Conservation (phyloP, 495 filamentous ascomycete genomes). For the Podospora fimiseda region DNA sequence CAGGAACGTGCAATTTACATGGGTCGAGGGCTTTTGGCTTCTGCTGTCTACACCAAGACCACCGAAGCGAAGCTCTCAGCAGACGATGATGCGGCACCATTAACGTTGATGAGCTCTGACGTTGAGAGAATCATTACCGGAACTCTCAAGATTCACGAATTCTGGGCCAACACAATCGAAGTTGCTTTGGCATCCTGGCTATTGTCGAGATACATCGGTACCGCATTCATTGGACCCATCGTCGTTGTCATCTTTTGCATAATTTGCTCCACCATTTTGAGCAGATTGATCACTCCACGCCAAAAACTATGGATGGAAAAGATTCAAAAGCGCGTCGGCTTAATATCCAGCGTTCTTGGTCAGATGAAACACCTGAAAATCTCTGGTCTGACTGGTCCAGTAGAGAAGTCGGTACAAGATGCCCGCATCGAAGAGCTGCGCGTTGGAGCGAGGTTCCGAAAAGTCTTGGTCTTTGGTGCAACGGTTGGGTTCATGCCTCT, state of each 20-base stretch:
- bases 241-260: conserved; percentile 30
- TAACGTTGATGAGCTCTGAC: conserved; percentile 58
- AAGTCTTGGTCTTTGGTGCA: conserved; percentile 11
- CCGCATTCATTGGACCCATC: conserved; percentile 54
- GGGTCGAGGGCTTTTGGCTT: conserved; percentile 52
- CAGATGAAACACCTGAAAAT: conserved; percentile 46
- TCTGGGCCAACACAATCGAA: conserved; percentile 46
- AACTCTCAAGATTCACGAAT: conserved; percentile 26
- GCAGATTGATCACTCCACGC: conserved; percentile 19
- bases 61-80: conserved; percentile 37
- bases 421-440: conserved; percentile 38
- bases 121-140: conserved; percentile 31
- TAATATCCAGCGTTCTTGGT: conserved; percentile 35
- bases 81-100: conserved; percentile 44
- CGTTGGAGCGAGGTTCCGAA: conserved; percentile 28
- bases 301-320: conserved; percentile 42
- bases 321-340: conserved; percentile 32
- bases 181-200: conserved; percentile 52
- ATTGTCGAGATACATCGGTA: conserved; percentile 48
- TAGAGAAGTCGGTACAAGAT: conserved; percentile 33
- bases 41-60: conserved; percentile 47
- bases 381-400: conserved; percentile 30
- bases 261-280: conserved; percentile 17
- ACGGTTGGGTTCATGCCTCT: conserved; percentile 44
- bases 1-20: conserved; percentile 54